Evolutionary conservation across 2,329 filamentous ascomycete genomes (phyloP).

Genomic region (Chalaropsis thielavioides): DNA sequence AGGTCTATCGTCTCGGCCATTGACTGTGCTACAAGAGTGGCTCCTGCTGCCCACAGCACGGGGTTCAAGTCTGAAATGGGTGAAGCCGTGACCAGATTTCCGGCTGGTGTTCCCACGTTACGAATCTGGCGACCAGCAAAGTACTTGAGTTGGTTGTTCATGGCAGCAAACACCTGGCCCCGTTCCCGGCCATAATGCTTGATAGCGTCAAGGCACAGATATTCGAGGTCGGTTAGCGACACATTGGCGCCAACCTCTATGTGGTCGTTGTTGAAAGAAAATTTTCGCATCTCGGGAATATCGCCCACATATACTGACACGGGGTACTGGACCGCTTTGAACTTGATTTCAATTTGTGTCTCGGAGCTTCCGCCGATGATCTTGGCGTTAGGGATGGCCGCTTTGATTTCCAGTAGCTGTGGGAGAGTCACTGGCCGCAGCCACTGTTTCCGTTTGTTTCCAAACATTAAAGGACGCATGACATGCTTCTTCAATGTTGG

Average conservation of each 20-base stretch:
- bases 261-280: slow-evolving; percentile 61
- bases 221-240: slow-evolving; percentile 77
- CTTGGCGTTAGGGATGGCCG: slow-evolving; percentile 69
- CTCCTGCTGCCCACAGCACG: slow-evolving; percentile 76
- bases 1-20: slow-evolving; percentile 60
- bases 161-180: slow-evolving; percentile 74
- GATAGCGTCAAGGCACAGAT: slow-evolving; percentile 65
- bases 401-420: slow-evolving; percentile 86
- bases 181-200: slow-evolving; percentile 57
- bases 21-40: slow-evolving; percentile 67
- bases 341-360: slow-evolving; percentile 96
- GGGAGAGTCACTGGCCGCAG: slow-evolving; percentile 74
- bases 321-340: slow-evolving; percentile 84
- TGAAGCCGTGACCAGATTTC: slow-evolving; percentile 85
- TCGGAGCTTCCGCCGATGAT: slow-evolving; percentile 93
- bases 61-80: slow-evolving; percentile 96
- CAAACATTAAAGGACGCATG: slow-evolving; percentile 69
- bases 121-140: slow-evolving; percentile 92
- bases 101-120: slow-evolving; percentile 93
- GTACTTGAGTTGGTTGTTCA: slow-evolving; percentile 85
- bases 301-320: slow-evolving; percentile 88
- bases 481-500: slow-evolving; percentile 70
- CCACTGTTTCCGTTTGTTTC: slow-evolving; percentile 91
- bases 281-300: slow-evolving; percentile 76
- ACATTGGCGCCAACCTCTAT: slow-evolving; percentile 92